Percentiles rank a stretch among this genome's conserved stretches.
These are phyloP conservation scores for Cercophora newfieldiana DNA, from an alignment of 495 filamentous ascomycete species.

Conservation along the genomic window DNA sequence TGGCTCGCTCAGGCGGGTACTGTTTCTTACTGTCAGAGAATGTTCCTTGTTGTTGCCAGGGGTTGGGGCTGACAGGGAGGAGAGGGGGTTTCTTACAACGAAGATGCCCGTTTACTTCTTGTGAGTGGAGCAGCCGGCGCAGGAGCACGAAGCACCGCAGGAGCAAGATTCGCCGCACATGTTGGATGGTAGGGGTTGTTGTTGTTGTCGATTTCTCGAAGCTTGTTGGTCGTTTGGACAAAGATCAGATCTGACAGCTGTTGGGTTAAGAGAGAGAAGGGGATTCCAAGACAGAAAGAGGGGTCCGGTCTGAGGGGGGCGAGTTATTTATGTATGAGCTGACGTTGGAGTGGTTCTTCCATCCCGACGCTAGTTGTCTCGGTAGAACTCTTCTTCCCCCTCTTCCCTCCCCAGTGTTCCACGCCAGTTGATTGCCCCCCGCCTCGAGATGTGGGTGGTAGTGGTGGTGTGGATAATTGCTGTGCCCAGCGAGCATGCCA, in stretches of 20 bases:
- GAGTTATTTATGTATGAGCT: slow-evolving; percentile 11
- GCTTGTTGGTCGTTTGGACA: slow-evolving; percentile 6
- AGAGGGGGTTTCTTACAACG: not conserved
- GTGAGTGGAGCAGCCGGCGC: slow-evolving; percentile 29
- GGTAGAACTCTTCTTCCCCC: not conserved
- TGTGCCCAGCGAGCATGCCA: not conserved
- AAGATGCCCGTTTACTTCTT: slow-evolving; percentile 17
- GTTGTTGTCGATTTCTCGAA: not conserved
- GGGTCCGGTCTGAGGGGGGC: not conserved
- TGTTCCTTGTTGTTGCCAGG: not conserved
- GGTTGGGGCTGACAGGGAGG: not conserved
- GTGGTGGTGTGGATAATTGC: not conserved
- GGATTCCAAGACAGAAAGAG: not conserved
- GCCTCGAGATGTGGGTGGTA: not conserved
- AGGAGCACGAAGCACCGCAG: slow-evolving; percentile 28
- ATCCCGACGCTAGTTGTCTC: not conserved
- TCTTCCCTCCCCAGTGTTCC: not conserved
- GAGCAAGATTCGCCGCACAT: slow-evolving; percentile 31
- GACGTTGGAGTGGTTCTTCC: not conserved
- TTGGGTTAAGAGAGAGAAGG: not conserved
- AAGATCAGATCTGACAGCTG: not conserved
- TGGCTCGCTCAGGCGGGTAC: too few relatives aligned
- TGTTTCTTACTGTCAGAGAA: too few relatives aligned
- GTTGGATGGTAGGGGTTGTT: slow-evolving; percentile 17
- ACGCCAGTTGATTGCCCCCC: too few relatives aligned